Percentiles rank a stretch among this genome's conserved stretches.
Evolutionary conservation across 306 rosid genomes (phyloP).

Genomic region (Luffa acutangula): DNA sequence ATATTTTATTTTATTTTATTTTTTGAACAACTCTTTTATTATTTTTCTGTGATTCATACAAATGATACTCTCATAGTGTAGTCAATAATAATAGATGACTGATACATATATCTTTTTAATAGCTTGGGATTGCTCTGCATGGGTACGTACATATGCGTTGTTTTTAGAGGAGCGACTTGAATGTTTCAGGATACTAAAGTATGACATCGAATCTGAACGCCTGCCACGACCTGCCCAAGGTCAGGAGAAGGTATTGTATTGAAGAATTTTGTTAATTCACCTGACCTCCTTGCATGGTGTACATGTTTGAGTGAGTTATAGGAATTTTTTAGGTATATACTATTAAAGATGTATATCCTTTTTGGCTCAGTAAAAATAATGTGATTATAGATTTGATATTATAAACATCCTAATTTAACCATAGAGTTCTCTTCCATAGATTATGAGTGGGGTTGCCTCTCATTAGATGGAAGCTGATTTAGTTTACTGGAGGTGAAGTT

Average conservation of each 20-base stretch:
- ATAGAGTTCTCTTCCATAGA: background rate
- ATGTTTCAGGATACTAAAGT: constrained; percentile 79
- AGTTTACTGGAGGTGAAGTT: background rate
- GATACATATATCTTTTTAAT: constrained; percentile 10
- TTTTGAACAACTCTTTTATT: too few species aligned
- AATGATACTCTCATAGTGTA: constrained; percentile 1
- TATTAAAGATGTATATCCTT: background rate
- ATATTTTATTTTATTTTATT: too few species aligned
- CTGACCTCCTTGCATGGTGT: background rate
- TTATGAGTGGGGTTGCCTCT: background rate
- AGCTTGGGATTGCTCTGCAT: constrained; percentile 99
- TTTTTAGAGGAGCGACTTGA: constrained; percentile 98
- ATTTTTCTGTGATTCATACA: background rate
- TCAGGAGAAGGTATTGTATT: constrained; percentile 67
- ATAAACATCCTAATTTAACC: background rate
- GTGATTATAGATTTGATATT: background rate
- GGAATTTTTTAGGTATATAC: background rate
- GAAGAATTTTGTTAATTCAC: background rate
- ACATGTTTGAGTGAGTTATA: background rate
- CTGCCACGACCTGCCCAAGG: constrained; percentile 81
- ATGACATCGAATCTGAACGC: constrained; percentile 97
- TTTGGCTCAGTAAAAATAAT: background rate
- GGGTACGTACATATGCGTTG: constrained; percentile 97
- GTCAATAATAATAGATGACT: background rate
- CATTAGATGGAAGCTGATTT: background rate